Base-by-base conservation (phyloP, 305 asterid genomes). In the Plantago coronopus region DNA sequence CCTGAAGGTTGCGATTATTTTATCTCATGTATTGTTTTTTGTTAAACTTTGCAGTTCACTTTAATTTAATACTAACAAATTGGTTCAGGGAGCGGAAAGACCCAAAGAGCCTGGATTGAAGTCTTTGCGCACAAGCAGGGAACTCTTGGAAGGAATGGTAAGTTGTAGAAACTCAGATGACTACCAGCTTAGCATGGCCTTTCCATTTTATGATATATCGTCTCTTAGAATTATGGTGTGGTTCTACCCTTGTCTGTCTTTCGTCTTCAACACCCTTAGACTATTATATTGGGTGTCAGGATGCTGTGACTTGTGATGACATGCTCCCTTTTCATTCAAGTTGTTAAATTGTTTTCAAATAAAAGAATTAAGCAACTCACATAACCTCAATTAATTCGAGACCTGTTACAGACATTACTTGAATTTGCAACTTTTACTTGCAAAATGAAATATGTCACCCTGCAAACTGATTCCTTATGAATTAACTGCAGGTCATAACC, bases 111-210 rank as follows among this genome's bases (percentile, higher is more conserved):
- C 91, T 60, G 98, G 98, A 65, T 78, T 91, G 67, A 83, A 69
- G 65, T 65, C 96, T 57, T 59, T 91, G 79, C 98, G 97, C 45
- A 91, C 87, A 5, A 83, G 89, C 66, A 89, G 98, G 77, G 80
- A 80, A 54, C 98, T 91, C 61, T 65, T 81, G 74, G 85, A 78
- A 57, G 98, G 98, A 79, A 88, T 89, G 98, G 98, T 88, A 71
- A 31, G 84, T 61, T 38, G 55, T 60, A 61, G 37, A 46, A 48
- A 21, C 65, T 44, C 44, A 44, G 40, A 25, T 53, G 13, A 34
- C 13, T 34, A 34, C 42, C 8, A 34, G 42, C 42, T 34, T 34
- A 34, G 13, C 8, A 34, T 34, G 42, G 42, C 42, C 42, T 34
- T 8, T 34, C 42, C 42, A 34, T 34, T 34, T n/a, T 34, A 34